These are phyloP conservation scores for Tripterygium wilfordii DNA, from an alignment of 177 flowering plant species.

Conservation along the genomic window DNA sequence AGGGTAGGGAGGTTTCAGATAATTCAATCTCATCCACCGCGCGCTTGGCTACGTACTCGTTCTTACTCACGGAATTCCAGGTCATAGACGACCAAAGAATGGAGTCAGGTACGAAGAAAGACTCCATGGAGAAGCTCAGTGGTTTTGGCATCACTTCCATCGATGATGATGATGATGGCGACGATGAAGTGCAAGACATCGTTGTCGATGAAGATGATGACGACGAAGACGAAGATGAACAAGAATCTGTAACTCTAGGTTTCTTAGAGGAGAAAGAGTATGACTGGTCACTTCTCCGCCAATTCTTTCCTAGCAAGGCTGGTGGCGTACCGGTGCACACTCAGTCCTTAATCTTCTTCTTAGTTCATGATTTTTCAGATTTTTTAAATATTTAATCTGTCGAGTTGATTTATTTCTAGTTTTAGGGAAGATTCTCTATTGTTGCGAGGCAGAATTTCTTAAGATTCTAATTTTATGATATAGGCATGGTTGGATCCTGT, in stretches of 20 bases:
- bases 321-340: constrained; percentile 71
- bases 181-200: constrained; percentile 5
- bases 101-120: too few relatives aligned
- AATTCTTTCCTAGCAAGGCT: constrained; percentile 82
- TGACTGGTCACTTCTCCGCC: constrained; percentile 53
- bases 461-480: neutral
- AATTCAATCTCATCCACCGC: too few relatives aligned
- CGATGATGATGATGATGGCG: too few relatives aligned
- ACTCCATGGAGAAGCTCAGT: too few relatives aligned
- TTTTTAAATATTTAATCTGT: too few relatives aligned
- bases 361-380: neutral
- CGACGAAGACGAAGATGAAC: constrained; percentile 54
- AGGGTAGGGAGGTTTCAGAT: too few relatives aligned
- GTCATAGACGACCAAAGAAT: too few relatives aligned
- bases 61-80: too few relatives aligned
- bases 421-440: too few relatives aligned
- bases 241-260: constrained; percentile 48
- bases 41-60: too few relatives aligned
- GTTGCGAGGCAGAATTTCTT: neutral
- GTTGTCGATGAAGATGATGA: constrained; percentile 35
- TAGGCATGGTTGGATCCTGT: constrained; percentile 97
- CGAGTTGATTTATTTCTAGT: too few relatives aligned
- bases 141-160: too few relatives aligned
- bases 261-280: constrained; percentile 61
- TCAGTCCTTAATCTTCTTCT: neutral